Percentiles rank a stretch among this genome's conserved stretches.
Evolutionary conservation across 202 grass and related monocot genomes (phyloP).

Genomic region (Brachypodium distachyon): DNA sequence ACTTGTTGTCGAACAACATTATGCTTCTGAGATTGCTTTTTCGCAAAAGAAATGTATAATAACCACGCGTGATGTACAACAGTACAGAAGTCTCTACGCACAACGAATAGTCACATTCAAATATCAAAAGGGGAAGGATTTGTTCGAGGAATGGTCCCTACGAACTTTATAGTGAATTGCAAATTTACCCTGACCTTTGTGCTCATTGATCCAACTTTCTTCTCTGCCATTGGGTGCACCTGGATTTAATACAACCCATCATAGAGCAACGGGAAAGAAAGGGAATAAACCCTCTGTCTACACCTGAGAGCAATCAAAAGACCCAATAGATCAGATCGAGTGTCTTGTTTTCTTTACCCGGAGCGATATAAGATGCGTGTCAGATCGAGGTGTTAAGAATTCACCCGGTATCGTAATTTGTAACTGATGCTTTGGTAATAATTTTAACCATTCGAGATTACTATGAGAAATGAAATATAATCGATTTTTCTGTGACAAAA

Average conservation of each 20-base stretch:
- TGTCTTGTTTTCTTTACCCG: slow-evolving; percentile 21
- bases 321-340: background rate
- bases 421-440: background rate
- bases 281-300: slow-evolving; percentile 19
- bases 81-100: background rate
- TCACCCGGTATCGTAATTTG: too few species aligned
- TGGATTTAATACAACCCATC: slow-evolving; percentile 31
- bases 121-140: slow-evolving; percentile 12
- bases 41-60: background rate
- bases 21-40: slow-evolving; percentile 9
- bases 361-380: slow-evolving; percentile 5
- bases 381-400: too few species aligned
- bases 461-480: too few species aligned
- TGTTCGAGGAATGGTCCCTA: slow-evolving; percentile 45
- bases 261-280: slow-evolving; percentile 26
- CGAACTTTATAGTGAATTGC: slow-evolving; percentile 56
- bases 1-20: slow-evolving; percentile 31
- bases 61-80: background rate
- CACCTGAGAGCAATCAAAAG: slow-evolving; percentile 42
- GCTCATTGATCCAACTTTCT: slow-evolving; percentile 35
- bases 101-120: background rate
- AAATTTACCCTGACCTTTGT: slow-evolving; percentile 25
- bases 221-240: slow-evolving; percentile 17
- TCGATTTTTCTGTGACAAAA: too few species aligned
- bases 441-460: background rate